phyloP scores from a whole-genome alignment of 805 yeast genomes.

The Kodamaea kakaduensis region DNA sequence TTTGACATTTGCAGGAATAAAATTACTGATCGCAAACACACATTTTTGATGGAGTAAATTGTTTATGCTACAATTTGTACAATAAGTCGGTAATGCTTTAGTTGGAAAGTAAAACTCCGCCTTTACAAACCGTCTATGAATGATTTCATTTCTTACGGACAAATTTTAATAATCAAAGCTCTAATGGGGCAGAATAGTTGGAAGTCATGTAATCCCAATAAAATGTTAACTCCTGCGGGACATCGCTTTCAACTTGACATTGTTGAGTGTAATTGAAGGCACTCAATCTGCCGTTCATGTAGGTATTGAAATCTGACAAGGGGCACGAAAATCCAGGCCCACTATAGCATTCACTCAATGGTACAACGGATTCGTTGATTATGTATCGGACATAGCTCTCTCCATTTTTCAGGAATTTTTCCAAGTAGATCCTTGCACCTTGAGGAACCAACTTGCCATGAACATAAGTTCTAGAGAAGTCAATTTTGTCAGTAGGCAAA shows the following conservation, averaged over 20 bases:
- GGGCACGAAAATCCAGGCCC: conserved; percentile 45
- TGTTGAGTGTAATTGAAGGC: conserved; percentile 21
- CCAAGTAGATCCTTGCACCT: conserved; percentile 38
- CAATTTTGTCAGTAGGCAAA: conserved; percentile 44
- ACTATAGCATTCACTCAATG: conserved; percentile 28
- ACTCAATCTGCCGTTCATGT: conserved; percentile 25
- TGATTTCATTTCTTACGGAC: not conserved
- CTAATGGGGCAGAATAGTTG: conserved; percentile 21
- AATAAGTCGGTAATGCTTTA: too few species aligned
- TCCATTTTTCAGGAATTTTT: conserved; percentile 30
- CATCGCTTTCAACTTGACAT: conserved; percentile 21
- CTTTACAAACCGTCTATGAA: too few species aligned
- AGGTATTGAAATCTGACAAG: conserved; percentile 30
- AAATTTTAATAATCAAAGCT: not conserved
- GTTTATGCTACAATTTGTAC: too few species aligned
- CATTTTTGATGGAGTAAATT: too few species aligned
- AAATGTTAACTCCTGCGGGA: conserved; percentile 26
- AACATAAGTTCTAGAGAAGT: conserved; percentile 46
- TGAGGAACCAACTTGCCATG: conserved; percentile 38
- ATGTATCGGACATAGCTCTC: conserved; percentile 35
- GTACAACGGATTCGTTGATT: conserved; percentile 39
- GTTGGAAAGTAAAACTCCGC: too few species aligned
- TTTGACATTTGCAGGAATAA: too few species aligned
- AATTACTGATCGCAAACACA: too few species aligned
- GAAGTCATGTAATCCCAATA: conserved; percentile 37